Conservation (phyloP, 2,329 filamentous ascomycete genomes). For the Aspergillus persii region DNA sequence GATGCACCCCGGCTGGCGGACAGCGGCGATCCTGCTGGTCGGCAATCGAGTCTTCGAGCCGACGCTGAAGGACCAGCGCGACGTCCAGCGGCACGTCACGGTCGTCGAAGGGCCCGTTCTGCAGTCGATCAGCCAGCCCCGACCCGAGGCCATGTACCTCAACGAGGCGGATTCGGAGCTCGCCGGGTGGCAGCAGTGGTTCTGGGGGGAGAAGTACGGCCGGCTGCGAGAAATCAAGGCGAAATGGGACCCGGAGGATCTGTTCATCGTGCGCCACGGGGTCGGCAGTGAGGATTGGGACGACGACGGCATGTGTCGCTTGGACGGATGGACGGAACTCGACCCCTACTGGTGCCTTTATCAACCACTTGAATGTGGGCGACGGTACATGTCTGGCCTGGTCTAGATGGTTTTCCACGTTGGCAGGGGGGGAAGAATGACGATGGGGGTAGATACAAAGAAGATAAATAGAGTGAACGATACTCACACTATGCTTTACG, state of each 20-base stretch:
- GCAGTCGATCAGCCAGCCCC: background rate
- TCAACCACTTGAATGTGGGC: background rate
- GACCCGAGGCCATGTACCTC: background rate
- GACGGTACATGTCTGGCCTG: background rate
- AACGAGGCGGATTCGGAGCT: background rate
- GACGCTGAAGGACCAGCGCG: background rate
- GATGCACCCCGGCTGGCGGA: background rate
- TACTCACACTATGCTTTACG: background rate
- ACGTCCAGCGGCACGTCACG: background rate
- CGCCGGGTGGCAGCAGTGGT: background rate
- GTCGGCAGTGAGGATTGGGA: slow-evolving; percentile 7
- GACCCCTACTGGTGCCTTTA: background rate
- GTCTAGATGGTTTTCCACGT: background rate
- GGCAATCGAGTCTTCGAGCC: background rate
- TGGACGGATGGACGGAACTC: background rate
- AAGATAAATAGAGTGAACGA: background rate
- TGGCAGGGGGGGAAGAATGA: too few relatives aligned
- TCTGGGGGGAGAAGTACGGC: slow-evolving; percentile 3
- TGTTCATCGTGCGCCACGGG: background rate
- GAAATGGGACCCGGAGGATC: slow-evolving; percentile 1
- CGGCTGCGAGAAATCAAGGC: slow-evolving; percentile 1
- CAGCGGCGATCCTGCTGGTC: background rate
- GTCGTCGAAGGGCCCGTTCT: background rate
- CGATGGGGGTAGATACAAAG: background rate
- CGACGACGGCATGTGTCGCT: background rate